phyloP scores from a whole-genome alignment of 495 filamentous ascomycete genomes.

The Daldinia grandis region DNA sequence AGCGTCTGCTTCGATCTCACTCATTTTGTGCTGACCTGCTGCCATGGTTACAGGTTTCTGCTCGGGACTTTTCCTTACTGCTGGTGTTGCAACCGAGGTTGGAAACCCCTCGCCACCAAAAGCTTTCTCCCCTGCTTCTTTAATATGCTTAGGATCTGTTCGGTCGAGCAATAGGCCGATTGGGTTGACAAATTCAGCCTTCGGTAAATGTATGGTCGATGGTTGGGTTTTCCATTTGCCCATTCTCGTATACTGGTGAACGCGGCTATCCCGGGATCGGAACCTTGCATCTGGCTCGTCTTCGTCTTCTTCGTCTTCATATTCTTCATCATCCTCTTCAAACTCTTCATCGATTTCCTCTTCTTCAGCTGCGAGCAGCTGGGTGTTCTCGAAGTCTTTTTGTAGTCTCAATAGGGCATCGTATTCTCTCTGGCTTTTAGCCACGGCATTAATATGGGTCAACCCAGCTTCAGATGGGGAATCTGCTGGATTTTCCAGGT shows the following conservation, averaged over 20 bases:
- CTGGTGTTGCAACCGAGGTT: slow-evolving; percentile 64
- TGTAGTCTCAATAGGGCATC: slow-evolving; percentile 59
- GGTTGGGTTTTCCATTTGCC: slow-evolving; percentile 74
- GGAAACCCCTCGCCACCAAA: slow-evolving; percentile 82
- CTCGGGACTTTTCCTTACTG: slow-evolving; percentile 52
- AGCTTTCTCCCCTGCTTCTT: slow-evolving; percentile 67
- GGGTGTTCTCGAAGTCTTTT: slow-evolving; percentile 61
- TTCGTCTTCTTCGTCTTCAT: slow-evolving; percentile 48
- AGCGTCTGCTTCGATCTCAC: slow-evolving; percentile 85
- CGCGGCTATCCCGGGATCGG: slow-evolving; percentile 42
- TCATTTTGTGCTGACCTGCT: slow-evolving; percentile 76
- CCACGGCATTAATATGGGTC: slow-evolving; percentile 52
- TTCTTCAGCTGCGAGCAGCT: slow-evolving; percentile 56
- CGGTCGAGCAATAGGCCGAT: slow-evolving; percentile 70
- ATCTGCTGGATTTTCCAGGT: not conserved
- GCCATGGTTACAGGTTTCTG: slow-evolving; percentile 76
- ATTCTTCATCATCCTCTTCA: slow-evolving; percentile 49
- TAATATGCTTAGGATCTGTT: slow-evolving; percentile 75
- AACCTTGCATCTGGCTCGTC: slow-evolving; percentile 48
- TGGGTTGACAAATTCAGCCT: slow-evolving; percentile 69
- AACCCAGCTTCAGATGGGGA: slow-evolving; percentile 42
- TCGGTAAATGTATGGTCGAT: slow-evolving; percentile 74
- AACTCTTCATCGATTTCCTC: slow-evolving; percentile 51
- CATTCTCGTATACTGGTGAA: slow-evolving; percentile 71
- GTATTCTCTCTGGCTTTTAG: slow-evolving; percentile 60